Conservation (phyloP, 2,329 filamentous ascomycete genomes). For the Alternaria conjuncta region DNA sequence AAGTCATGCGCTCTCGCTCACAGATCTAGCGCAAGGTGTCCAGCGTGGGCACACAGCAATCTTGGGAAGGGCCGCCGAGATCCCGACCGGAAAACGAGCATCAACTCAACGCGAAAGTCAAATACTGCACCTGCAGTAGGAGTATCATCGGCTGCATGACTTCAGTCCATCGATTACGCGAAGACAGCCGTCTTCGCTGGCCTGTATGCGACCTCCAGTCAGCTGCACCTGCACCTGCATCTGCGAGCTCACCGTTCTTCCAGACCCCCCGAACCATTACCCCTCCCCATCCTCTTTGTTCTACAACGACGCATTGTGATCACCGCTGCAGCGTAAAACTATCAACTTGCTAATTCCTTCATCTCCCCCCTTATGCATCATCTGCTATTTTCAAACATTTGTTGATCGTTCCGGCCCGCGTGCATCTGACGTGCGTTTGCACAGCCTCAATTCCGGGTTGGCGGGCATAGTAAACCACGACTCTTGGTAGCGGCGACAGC, state of each 20-base stretch:
- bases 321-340: background rate
- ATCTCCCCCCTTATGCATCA: background rate
- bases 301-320: background rate
- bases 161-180: background rate
- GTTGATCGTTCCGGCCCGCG: constrained; percentile 7
- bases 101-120: background rate
- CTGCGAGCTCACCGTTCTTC: background rate
- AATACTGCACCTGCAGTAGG: background rate
- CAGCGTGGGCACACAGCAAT: background rate
- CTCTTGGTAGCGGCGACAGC: background rate
- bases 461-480: background rate
- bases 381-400: constrained; percentile 5
- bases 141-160: background rate
- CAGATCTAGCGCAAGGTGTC: background rate
- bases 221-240: background rate
- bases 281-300: background rate
- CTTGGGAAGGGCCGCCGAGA: background rate
- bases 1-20: background rate
- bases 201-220: background rate
- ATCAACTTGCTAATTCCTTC: background rate
- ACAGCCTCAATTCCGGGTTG: constrained; percentile 7
- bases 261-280: background rate
- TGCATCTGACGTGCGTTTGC: constrained; percentile 9
- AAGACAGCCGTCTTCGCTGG: background rate
- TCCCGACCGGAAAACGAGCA: background rate